Evolutionary conservation across 2,329 filamentous ascomycete species (phyloP), one percentile per base, ranked within the genome.

Genomic region (Macrophomina pseudophaseolina): DNA sequence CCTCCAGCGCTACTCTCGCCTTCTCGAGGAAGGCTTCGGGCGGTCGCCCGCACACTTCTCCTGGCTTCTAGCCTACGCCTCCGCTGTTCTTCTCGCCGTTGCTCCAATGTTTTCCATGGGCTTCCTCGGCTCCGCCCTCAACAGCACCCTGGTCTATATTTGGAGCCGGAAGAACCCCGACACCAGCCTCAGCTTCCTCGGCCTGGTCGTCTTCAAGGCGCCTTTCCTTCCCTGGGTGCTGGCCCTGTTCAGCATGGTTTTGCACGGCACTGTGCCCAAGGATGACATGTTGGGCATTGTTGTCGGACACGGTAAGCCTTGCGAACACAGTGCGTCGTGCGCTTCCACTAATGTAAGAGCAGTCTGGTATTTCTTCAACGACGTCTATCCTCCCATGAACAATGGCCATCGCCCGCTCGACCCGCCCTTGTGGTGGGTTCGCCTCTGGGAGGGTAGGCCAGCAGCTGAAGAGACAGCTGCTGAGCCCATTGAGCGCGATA

Each of bases 301-400:
- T 9, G 94, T 98, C 46, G 95, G 95, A 9, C 95, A 99, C 80
- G 80, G 84, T 86, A 77, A 66, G 84, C 74, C 11, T 32, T 28
- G 69, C 30, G 28, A 11, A 62, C 69, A 72, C 67, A 28, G 23
- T 38, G 11, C 11, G 4, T 16, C 64, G 12, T 11, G 4, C 30
- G 44, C 44, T 30, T 16, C 46, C n/a, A 11, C 58, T 23, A 4
- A 18, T 38, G 12, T 35, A 35, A 59, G 48, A 23, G 9, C 65
- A 86, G 86, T 98, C 48, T 98, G 94, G 91, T 99, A 98, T 79
- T 99, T 97, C 82, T 97, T 98, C 79, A 92, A 90, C 68, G 95
- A 99, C 77, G 94, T 99, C 16, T 99, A 97, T 79, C 95, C 95
- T 3, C 91, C 93, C 3, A 86, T 97, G 51, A 92, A 97, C 79